These are phyloP conservation scores for Cladosporium sp. DNA, from an alignment of 2,329 filamentous ascomycete genomes.

Conservation along the genomic window DNA sequence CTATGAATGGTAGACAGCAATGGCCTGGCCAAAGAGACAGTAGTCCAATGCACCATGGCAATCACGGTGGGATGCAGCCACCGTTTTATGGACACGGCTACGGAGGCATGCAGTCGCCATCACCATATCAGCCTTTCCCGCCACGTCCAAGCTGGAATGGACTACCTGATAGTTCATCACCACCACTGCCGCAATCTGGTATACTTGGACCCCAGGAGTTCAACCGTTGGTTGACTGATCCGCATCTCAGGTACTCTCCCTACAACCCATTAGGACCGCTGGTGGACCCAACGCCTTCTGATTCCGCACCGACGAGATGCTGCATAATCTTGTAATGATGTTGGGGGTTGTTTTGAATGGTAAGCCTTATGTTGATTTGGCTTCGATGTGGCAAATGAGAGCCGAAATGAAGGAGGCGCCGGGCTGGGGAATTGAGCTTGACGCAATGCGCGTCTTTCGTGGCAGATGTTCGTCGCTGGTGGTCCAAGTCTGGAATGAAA, in stretches of 20 bases:
- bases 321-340: not conserved
- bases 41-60: not conserved
- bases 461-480: not conserved
- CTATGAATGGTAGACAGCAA: no score
- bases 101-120: not conserved
- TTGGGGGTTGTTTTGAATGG: not conserved
- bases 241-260: not conserved
- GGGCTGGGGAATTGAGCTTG: not conserved
- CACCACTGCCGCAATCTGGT: not conserved
- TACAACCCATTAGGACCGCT: not conserved
- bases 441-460: not conserved
- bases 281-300: no score
- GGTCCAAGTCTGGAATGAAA: not conserved
- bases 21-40: no score
- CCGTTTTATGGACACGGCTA: no score
- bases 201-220: not conserved
- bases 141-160: not conserved
- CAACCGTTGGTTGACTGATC: not conserved
- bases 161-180: not conserved
- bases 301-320: not conserved
- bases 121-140: not conserved
- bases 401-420: not conserved
- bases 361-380: not conserved
- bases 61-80: no score
- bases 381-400: not conserved